A percentile compares a stretch with the other conserved stretches of the same genome.
These are phyloP conservation scores for Claviceps purpurea DNA, from an alignment of 2,329 filamentous ascomycete genomes.

Conservation along the genomic window DNA sequence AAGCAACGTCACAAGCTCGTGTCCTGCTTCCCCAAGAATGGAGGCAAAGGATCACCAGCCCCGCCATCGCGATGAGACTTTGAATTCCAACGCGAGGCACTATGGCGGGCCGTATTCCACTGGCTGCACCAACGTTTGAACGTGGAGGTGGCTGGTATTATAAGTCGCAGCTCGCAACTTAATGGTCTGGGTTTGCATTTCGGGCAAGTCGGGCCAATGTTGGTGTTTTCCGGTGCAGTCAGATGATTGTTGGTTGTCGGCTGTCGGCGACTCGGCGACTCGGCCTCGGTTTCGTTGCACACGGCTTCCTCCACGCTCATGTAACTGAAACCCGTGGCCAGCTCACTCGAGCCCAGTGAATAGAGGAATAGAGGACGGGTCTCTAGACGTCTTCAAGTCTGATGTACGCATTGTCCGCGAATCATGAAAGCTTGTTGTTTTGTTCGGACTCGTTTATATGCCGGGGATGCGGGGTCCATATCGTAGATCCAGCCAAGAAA, in stretches of 20 bases:
- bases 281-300: neutral
- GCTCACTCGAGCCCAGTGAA: neutral
- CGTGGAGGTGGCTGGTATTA: slow-evolving; percentile 1
- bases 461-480: neutral
- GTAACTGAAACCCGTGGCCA: neutral
- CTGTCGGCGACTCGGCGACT: neutral
- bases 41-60: slow-evolving; percentile 6
- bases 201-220: neutral
- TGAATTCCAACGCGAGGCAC: slow-evolving; percentile 13
- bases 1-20: neutral
- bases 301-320: neutral
- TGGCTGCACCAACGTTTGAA: neutral
- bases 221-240: neutral
- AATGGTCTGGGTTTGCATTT: neutral
- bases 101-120: neutral
- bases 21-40: neutral
- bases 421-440: neutral
- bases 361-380: too few relatives aligned
- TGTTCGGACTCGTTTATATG: neutral
- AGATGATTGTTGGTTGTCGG: neutral
- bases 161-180: neutral
- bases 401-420: neutral
- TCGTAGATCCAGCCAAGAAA: neutral
- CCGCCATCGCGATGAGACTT: slow-evolving; percentile 9
- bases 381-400: too few relatives aligned